Conservation (phyloP, 2,329 filamentous ascomycete species). For the Epichloe elymi region DNA sequence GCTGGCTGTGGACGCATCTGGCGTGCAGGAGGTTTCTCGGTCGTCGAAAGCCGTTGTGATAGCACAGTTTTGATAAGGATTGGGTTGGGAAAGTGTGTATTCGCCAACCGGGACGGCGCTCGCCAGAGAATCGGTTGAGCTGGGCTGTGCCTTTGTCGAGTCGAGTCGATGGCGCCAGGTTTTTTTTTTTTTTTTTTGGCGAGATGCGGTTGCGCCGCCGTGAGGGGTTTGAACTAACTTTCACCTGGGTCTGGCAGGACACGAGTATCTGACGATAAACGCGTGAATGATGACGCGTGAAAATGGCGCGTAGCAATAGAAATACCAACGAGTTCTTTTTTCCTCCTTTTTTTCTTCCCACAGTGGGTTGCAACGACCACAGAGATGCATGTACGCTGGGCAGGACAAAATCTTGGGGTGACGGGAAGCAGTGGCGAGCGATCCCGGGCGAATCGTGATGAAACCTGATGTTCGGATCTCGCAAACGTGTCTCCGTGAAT, state of each 20-base stretch:
- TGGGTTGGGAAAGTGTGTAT: neutral
- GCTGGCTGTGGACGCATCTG: constrained; percentile 50
- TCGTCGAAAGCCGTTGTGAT: constrained; percentile 57
- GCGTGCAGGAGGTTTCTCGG: constrained; percentile 43
- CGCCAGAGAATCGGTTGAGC: too few species aligned
- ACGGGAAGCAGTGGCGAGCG: neutral
- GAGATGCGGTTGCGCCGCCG: too few species aligned
- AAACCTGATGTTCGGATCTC: neutral
- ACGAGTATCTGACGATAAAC: too few species aligned
- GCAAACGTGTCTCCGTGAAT: neutral
- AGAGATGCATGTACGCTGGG: neutral
- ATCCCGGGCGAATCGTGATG: neutral
- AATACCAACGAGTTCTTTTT: too few species aligned
- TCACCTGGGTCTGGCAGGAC: too few species aligned
- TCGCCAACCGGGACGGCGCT: too few species aligned
- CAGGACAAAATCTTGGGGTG: neutral
- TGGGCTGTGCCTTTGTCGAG: too few species aligned
- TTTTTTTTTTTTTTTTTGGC: too few species aligned
- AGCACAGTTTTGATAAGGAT: constrained; percentile 17
- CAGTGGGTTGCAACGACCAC: neutral
- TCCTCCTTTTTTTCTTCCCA: neutral
- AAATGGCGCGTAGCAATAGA: too few species aligned
- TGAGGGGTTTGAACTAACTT: too few species aligned
- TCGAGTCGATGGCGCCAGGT: too few species aligned
- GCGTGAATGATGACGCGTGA: too few species aligned